Evolutionary conservation across 352 stramenopile species (phyloP), one percentile per base, ranked within the genome.

Genomic region (Pythium biforme): DNA sequence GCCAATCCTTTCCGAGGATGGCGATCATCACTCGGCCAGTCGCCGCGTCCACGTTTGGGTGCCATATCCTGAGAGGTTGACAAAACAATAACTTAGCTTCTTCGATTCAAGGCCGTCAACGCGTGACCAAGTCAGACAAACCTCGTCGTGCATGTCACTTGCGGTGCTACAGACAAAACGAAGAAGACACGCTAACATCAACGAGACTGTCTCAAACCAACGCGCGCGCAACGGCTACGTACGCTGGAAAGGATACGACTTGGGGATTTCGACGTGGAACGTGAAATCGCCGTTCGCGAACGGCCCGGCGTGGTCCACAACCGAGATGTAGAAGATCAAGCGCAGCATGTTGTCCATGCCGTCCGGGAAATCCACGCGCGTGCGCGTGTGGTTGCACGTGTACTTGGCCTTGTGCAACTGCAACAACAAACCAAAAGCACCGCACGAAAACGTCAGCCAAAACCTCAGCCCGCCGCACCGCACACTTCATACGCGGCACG

Each of bases 221-320:
- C 37, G 14, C 39, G 39, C 20, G 19, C 0, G 40, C 15, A 40
- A 66, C 31, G 20, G 26, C 23, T 20, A 66, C 73, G 58, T 76
- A 95, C 86, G 71, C 53, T 93, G 81, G 59, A 95, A 95, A 0
- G 86, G 86, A 66, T 95, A 95, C 29, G 84, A 90, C 75, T 88
- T 91, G 40, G 86, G 86, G 55, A 95, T 95, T 54, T 93, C 79
- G 17, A 95, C 81, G 54, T 88, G 88, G 64, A 95, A 95, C 15
- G 75, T 90, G 52, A 92, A 95, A 51, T 95, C 83, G 1, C 86
- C 86, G 64, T 95, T 92, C 46, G 79, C 81, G 56, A 86, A 95
- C n/a, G 86, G 82, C 0, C 84, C 81, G 4, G 75, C 75, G 6
- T 86, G 66, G 55, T 94, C 84, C 2, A 74, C 77, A 48, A 95